Percentiles rank a stretch among this genome's conserved stretches.
phyloP scores from a whole-genome alignment of 1,284 basidiomycete species.

The Puccinia sorghi region DNA sequence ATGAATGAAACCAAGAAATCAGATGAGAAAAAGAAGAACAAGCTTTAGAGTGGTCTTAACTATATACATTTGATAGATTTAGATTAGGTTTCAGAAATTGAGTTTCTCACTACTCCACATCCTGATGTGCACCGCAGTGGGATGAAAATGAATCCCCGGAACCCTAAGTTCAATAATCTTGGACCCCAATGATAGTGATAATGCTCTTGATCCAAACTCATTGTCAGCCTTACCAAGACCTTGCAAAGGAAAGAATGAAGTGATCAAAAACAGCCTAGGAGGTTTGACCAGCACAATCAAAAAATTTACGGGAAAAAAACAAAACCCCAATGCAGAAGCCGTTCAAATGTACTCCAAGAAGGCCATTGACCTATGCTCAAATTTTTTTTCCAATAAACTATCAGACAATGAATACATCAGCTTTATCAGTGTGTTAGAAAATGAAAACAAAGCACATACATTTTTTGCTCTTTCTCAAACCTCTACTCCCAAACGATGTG shows the following conservation, averaged over 20 bases:
- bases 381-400: not conserved
- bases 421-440: not conserved
- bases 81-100: no score
- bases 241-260: constrained; percentile 3
- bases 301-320: not conserved
- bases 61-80: no score
- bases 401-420: not conserved
- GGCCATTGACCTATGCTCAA: not conserved
- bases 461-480: not conserved
- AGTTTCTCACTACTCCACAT: no score
- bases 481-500: not conserved
- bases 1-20: no score
- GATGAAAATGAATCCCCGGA: no score
- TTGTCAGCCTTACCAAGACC: not conserved
- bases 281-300: not conserved
- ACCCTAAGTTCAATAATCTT: no score
- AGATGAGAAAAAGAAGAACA: no score
- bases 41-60: no score
- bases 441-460: not conserved
- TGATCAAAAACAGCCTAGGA: not conserved
- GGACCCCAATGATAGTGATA: constrained; percentile 6
- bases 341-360: not conserved
- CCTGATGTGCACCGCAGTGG: no score
- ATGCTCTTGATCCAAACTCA: not conserved
- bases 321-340: not conserved